phyloP scores from a whole-genome alignment of 495 filamentous ascomycete genomes.

The Neurospora tetraspora region DNA sequence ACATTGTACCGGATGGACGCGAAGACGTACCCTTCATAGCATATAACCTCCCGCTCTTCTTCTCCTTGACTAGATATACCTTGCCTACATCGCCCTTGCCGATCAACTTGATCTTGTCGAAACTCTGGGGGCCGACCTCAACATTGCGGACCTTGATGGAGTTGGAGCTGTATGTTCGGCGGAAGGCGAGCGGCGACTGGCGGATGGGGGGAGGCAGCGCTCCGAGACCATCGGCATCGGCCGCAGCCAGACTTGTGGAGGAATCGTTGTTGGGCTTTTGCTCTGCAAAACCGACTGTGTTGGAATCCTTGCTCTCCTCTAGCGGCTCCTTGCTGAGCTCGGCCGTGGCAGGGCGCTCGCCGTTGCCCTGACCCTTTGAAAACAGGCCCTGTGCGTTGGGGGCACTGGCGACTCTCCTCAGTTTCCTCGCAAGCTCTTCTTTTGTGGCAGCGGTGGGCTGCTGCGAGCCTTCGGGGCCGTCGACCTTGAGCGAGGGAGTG shows the following conservation, averaged over 20 bases:
- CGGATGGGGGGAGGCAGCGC: slow-evolving; percentile 34
- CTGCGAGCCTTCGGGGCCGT: slow-evolving; percentile 52
- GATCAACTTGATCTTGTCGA: slow-evolving; percentile 99
- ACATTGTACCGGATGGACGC: neutral
- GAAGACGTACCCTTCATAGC: slow-evolving; percentile 82
- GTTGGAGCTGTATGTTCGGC: slow-evolving; percentile 96
- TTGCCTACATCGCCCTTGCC: slow-evolving; percentile 98
- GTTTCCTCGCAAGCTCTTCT: slow-evolving; percentile 84
- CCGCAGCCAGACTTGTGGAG: slow-evolving; percentile 8
- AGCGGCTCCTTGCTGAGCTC: slow-evolving; percentile 71
- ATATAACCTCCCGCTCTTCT: slow-evolving; percentile 90
- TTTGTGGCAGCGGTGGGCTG: slow-evolving; percentile 73
- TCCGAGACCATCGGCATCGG: slow-evolving; percentile 19
- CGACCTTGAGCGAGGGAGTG: slow-evolving; percentile 67
- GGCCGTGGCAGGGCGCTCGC: slow-evolving; percentile 67
- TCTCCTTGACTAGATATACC: slow-evolving; percentile 94
- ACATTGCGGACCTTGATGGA: slow-evolving; percentile 97
- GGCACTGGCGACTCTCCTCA: slow-evolving; percentile 88
- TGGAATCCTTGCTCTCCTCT: slow-evolving; percentile 44
- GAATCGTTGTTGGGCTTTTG: slow-evolving; percentile 20
- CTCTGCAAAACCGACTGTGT: slow-evolving; percentile 45
- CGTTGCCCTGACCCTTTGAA: slow-evolving; percentile 46
- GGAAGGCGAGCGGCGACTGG: slow-evolving; percentile 57
- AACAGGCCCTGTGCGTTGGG: slow-evolving; percentile 96
- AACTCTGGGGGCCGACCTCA: slow-evolving; percentile 89